phyloP scores from a whole-genome alignment of 306 rosid genomes.

The Lathyrus tuberosus region DNA sequence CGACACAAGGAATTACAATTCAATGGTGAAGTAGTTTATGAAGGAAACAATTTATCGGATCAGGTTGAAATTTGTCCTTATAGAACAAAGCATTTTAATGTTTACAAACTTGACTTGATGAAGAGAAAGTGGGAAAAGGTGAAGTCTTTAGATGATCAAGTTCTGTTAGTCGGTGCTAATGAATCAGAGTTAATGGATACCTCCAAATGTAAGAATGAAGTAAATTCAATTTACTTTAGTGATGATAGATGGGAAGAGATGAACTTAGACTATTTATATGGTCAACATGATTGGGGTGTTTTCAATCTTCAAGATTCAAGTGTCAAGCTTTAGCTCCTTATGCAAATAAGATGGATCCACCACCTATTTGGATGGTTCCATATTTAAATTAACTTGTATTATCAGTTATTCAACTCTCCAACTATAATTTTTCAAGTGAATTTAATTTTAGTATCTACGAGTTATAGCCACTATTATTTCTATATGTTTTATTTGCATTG shows the following conservation, averaged over 20 bases:
- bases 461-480: neutral
- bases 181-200: too few relatives aligned
- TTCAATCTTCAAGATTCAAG: constrained; percentile 14
- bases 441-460: neutral
- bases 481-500: neutral
- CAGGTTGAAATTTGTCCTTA: constrained; percentile 30
- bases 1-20: too few relatives aligned
- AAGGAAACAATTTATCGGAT: too few relatives aligned
- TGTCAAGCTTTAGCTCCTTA: neutral
- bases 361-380: constrained; percentile 30
- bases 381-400: too few relatives aligned
- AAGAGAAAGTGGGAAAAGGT: constrained; percentile 8
- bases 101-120: constrained; percentile 1
- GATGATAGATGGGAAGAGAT: too few relatives aligned
- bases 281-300: too few relatives aligned
- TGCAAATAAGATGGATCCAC: constrained; percentile 1
- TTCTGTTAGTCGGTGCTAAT: too few relatives aligned
- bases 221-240: too few relatives aligned
- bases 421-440: too few relatives aligned
- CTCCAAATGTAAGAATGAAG: too few relatives aligned
- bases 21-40: constrained; percentile 22
- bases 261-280: too few relatives aligned
- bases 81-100: constrained; percentile 20
- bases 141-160: constrained; percentile 3
- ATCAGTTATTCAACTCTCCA: neutral